These are phyloP conservation scores for Areca catechu DNA, from an alignment of 176 grass and related monocot species.

Conservation along the genomic window DNA sequence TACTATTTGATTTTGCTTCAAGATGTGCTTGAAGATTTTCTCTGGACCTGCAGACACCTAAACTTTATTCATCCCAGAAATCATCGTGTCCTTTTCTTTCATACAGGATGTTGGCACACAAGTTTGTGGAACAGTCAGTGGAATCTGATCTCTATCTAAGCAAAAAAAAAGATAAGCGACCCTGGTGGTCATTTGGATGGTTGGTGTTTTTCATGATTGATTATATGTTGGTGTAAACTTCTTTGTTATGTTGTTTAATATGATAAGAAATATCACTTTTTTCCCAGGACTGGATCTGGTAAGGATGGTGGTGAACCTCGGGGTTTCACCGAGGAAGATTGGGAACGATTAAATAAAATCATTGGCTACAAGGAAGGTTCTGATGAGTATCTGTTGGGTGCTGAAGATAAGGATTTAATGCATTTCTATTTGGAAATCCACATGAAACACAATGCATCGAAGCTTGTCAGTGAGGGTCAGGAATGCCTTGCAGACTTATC, in stretches of 20 bases:
- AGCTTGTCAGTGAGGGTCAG: constrained; percentile 46
- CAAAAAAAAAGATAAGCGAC: constrained; percentile 53
- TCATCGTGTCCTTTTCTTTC: constrained; percentile 19
- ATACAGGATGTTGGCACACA: constrained; percentile 91
- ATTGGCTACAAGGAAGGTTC: constrained; percentile 95
- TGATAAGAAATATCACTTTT: neutral
- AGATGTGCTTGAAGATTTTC: no score
- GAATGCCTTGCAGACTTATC: constrained; percentile 85
- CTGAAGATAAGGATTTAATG: constrained; percentile 74
- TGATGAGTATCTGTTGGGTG: constrained; percentile 52
- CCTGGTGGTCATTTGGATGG: constrained; percentile 98
- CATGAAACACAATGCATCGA: constrained; percentile 97
- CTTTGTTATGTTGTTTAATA: neutral
- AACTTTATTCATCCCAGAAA: no score
- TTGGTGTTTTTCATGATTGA: constrained; percentile 8
- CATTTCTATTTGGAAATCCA: constrained; percentile 79
- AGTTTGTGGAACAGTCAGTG: constrained; percentile 73
- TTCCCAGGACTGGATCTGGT: constrained; percentile 50
- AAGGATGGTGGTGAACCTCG: constrained; percentile 65
- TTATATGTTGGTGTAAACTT: neutral
- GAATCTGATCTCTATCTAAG: constrained; percentile 41
- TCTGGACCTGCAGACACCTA: no score
- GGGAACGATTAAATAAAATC: constrained; percentile 78
- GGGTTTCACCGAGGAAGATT: constrained; percentile 85
- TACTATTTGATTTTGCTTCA: no score